Evolutionary conservation across 805 yeast genomes (phyloP).

Genomic region (Wickerhamia fluorescens): DNA sequence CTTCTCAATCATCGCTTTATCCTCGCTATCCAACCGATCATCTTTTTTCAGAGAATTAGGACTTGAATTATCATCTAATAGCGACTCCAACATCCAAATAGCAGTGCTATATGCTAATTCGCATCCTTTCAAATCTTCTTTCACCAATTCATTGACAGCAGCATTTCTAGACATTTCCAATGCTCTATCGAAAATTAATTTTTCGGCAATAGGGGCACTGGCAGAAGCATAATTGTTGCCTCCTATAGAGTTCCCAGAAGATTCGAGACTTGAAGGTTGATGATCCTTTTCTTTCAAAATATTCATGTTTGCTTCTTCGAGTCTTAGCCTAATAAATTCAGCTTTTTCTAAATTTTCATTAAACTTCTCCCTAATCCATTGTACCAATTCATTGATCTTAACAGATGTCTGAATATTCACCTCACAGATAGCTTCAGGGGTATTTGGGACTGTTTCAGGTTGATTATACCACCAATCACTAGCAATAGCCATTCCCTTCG

Average conservation of each 20-base stretch:
- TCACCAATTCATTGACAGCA: constrained; percentile 78
- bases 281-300: constrained; percentile 12
- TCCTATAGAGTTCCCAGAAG: too few relatives aligned
- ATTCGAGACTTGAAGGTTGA: constrained; percentile 1
- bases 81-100: constrained; percentile 91
- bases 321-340: constrained; percentile 59
- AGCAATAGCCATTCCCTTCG: constrained; percentile 80
- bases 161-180: constrained; percentile 88
- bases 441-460: constrained; percentile 8
- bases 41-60: constrained; percentile 13
- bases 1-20: constrained; percentile 66
- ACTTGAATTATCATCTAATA: constrained; percentile 45
- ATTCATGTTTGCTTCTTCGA: constrained; percentile 42
- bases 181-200: constrained; percentile 85
- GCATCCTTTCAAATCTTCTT: constrained; percentile 67
- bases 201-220: constrained; percentile 58
- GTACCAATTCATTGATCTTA: constrained; percentile 64
- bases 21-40: constrained; percentile 60
- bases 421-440: constrained; percentile 4
- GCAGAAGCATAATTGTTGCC: too few relatives aligned
- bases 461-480: constrained; percentile 81
- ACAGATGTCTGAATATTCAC: constrained; percentile 22
- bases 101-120: constrained; percentile 87
- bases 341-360: constrained; percentile 88
- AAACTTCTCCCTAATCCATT: constrained; percentile 85